Conservation (phyloP, 2,329 filamentous ascomycete genomes). For the Pseudogymnoascus pannorum region DNA sequence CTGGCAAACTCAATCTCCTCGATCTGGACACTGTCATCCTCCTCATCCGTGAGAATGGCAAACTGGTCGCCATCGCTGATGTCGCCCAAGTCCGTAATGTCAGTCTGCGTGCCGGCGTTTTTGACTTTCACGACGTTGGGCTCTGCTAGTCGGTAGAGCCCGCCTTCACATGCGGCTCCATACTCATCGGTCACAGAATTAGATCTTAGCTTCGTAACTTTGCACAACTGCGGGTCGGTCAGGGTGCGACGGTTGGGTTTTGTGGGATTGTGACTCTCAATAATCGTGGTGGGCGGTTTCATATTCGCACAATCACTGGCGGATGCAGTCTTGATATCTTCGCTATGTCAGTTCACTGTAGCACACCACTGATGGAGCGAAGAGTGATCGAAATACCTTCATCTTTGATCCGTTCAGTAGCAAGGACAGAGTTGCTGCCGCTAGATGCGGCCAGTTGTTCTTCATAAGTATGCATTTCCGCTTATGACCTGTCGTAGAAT, state of each 20-base stretch:
- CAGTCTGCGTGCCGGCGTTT: neutral
- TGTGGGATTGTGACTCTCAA: neutral
- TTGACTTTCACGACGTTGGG: neutral
- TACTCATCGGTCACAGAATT: neutral
- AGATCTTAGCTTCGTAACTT: neutral
- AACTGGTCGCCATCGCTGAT: neutral
- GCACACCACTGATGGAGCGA: neutral
- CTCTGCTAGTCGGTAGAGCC: neutral
- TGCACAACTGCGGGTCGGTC: neutral
- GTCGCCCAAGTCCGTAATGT: neutral
- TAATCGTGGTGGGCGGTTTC: neutral
- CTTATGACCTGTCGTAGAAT: neutral
- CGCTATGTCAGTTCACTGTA: neutral
- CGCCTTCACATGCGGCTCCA: neutral
- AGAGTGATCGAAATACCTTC: neutral
- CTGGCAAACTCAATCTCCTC: neutral
- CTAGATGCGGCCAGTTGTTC: neutral
- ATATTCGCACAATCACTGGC: neutral
- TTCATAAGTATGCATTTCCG: neutral
- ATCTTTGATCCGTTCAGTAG: neutral
- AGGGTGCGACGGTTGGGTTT: neutral
- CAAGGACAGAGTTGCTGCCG: neutral
- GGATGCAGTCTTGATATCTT: neutral
- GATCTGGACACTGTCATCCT: neutral
- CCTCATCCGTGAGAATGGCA: neutral